These are phyloP conservation scores for Globisporangium takayamanum DNA, from an alignment of 352 stramenopile genomes.

Conservation along the genomic window DNA sequence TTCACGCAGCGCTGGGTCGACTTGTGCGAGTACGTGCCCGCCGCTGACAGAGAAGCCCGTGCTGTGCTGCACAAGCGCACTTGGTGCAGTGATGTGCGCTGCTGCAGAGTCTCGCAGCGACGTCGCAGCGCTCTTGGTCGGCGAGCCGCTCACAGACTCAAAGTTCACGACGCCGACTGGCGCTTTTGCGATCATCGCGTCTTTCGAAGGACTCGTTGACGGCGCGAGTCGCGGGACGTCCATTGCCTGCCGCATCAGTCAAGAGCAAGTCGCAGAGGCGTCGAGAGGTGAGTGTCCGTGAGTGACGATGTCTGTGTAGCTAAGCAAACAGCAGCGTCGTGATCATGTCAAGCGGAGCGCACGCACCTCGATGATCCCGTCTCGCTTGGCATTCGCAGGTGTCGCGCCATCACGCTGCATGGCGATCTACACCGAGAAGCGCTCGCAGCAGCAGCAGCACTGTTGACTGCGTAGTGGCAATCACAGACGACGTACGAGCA, in stretches of 20 bases:
- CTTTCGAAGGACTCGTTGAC: conserved; percentile 54
- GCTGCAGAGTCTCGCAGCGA: conserved; percentile 32
- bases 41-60: conserved; percentile 43
- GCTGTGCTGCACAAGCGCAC: conserved; percentile 29
- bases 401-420: too few species aligned
- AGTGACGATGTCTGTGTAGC: too few species aligned
- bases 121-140: conserved; percentile 11
- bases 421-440: too few species aligned
- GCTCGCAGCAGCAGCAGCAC: too few species aligned
- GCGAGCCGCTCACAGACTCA: conserved; percentile 21
- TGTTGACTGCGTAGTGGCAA: too few species aligned
- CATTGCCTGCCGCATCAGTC: background rate
- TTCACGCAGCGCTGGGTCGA: conserved; percentile 35
- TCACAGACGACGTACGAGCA: too few species aligned
- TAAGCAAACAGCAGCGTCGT: too few species aligned
- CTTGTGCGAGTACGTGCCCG: conserved; percentile 27
- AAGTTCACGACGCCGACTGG: conserved; percentile 52
- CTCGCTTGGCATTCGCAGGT: too few species aligned
- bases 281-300: too few species aligned
- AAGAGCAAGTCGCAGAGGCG: too few species aligned
- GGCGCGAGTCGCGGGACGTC: conserved; percentile 27
- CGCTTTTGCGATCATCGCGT: conserved; percentile 14
- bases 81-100: conserved; percentile 28
- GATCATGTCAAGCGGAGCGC: too few species aligned
- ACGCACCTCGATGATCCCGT: too few species aligned